A percentile compares a stretch with the other conserved stretches of the same genome.
phyloP scores from a whole-genome alignment of 2,329 filamentous ascomycete genomes.

The Neonectria magnoliae region DNA sequence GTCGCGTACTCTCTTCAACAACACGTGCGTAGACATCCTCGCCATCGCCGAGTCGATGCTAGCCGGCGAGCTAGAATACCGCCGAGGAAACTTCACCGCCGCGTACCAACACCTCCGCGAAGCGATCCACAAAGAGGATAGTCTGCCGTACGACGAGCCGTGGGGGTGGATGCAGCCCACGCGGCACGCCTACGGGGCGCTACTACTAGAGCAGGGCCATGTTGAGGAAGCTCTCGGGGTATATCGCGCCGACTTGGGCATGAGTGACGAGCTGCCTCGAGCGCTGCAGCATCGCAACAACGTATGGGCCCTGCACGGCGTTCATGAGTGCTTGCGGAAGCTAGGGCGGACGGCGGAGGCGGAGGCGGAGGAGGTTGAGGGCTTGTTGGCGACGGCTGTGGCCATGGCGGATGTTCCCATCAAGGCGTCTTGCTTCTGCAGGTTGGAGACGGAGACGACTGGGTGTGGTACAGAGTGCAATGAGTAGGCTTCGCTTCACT shows the following conservation, averaged over 20 bases:
- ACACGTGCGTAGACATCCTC: slow-evolving; percentile 64
- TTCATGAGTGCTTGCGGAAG: slow-evolving; percentile 72
- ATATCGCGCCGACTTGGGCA: slow-evolving; percentile 71
- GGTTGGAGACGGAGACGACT: background rate
- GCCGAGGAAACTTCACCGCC: slow-evolving; percentile 63
- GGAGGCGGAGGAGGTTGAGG: slow-evolving; percentile 45
- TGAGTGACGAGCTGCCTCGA: slow-evolving; percentile 68
- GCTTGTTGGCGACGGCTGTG: background rate
- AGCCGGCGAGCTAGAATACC: slow-evolving; percentile 78
- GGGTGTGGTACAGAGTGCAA: background rate
- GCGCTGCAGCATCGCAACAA: slow-evolving; percentile 76
- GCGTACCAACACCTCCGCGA: slow-evolving; percentile 69
- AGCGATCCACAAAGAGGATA: slow-evolving; percentile 68
- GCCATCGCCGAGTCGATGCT: slow-evolving; percentile 72
- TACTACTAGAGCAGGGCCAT: slow-evolving; percentile 72
- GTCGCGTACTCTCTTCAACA: slow-evolving; percentile 64
- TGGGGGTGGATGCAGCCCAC: slow-evolving; percentile 85
- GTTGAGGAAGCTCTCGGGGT: slow-evolving; percentile 64
- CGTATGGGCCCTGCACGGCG: slow-evolving; percentile 79
- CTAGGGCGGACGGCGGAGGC: slow-evolving; percentile 54
- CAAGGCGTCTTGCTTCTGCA: slow-evolving; percentile 16
- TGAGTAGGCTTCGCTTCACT: background rate
- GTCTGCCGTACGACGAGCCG: slow-evolving; percentile 75
- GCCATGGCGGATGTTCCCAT: slow-evolving; percentile 9
- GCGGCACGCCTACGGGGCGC: slow-evolving; percentile 75